A percentile compares a stretch with the other conserved stretches of the same genome.
Evolutionary conservation across 768 basidiomycete genomes (phyloP).

Genomic region (Collybiopsis luxurians): DNA sequence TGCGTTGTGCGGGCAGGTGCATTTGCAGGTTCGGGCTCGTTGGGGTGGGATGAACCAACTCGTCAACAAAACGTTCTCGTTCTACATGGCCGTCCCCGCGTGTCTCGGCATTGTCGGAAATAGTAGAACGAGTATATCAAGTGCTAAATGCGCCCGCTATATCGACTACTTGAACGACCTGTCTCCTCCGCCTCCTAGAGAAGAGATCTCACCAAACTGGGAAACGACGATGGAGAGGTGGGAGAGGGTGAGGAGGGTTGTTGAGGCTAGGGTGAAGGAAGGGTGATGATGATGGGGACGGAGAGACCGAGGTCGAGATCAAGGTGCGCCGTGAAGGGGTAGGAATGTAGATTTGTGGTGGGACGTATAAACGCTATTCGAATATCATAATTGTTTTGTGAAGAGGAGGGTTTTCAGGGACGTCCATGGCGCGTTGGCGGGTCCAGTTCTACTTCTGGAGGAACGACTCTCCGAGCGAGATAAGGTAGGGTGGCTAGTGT

Average conservation of each 20-base stretch:
- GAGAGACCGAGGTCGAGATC: no score
- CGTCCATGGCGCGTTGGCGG: slow-evolving; percentile 44
- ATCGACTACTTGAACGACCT: slow-evolving; percentile 71
- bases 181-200: slow-evolving; percentile 26
- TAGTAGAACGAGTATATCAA: slow-evolving; percentile 77
- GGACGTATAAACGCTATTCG: slow-evolving; percentile 51
- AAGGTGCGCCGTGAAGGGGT: slow-evolving; percentile 3
- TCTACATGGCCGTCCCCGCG: slow-evolving; percentile 22
- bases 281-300: slow-evolving; percentile 25
- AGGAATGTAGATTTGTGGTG: slow-evolving; percentile 29
- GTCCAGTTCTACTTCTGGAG: not conserved
- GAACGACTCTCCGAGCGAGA: slow-evolving; percentile 21
- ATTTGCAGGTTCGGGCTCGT: no score
- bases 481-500: not conserved
- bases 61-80: slow-evolving; percentile 30
- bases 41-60: not conserved
- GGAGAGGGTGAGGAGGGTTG: slow-evolving; percentile 55
- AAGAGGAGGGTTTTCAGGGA: slow-evolving; percentile 78
- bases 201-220: slow-evolving; percentile 73
- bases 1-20: no score
- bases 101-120: slow-evolving; percentile 11
- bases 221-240: slow-evolving; percentile 75
- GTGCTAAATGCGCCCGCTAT: slow-evolving; percentile 69
- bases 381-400: slow-evolving; percentile 64
- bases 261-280: slow-evolving; percentile 51